Evolutionary conservation across 352 stramenopile species (phyloP), one percentile per base, ranked within the genome.

Genomic region (Thalassiosira sp.): DNA sequence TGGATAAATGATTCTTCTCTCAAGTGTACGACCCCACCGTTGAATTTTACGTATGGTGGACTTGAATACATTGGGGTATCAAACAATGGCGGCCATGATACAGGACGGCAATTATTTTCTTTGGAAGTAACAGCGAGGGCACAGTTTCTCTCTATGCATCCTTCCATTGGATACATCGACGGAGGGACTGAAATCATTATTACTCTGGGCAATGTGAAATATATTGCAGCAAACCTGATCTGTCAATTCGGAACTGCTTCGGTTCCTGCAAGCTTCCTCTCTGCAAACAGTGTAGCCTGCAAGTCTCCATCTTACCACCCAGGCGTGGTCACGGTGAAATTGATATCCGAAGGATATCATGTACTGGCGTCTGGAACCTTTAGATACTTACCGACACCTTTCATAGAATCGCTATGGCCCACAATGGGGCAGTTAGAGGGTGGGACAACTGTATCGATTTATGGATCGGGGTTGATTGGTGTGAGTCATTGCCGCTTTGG

Each of bases 41-140:
- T 86, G 22, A 86, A 86, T 66, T 75, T 82, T 52, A 82, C 79
- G 7, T 24, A 71, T 27, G 62, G 72, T 48, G 67, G 79, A 35
- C 2, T 67, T 42, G 57, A 80, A 62, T 69, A 72, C 6, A 24
- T 86, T 49, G 57, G 58, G 1, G 60, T 86, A 22, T 74, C 67
- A 6, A 79, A 76, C 58, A 87, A 87, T 65, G 69, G 61, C 46
- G 79, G 79, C 20, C 37, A 74, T 31, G 59, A 83, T 48, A 35
- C 52, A 10, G 54, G 25, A 43, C 59, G 48, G 35, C 28, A 71
- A 16, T 11, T 46, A 45, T 79, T 82, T 59, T 7, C 45, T 16
- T 59, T 87, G 16, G 53, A 73, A 37, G 59, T 87, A 2, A 75
- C 52, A 60, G 31, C 79, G 22, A 72, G 75, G 22, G 16, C 58